These are phyloP conservation scores for Mortierella sp. DNA, from an alignment of 371 early-diverging fungal genomes.

Conservation along the genomic window DNA sequence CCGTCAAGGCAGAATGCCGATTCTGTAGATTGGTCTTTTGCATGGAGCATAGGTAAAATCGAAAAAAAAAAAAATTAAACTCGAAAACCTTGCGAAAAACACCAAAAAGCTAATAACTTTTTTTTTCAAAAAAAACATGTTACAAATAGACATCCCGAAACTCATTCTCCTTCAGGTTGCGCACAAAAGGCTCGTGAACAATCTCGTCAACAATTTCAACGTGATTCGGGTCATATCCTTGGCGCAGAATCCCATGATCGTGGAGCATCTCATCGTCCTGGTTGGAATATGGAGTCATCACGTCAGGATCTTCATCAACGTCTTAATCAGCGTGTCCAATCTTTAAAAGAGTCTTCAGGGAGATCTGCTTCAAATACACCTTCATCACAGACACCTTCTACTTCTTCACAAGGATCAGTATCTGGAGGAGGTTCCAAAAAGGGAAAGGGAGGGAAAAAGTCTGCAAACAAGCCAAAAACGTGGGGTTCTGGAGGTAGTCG, in stretches of 20 bases:
- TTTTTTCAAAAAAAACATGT: neutral
- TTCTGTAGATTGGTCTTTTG: slow-evolving; percentile 34
- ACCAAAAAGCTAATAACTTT: neutral
- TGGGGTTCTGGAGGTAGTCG: slow-evolving; percentile 41
- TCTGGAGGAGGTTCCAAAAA: slow-evolving; percentile 16
- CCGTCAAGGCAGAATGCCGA: slow-evolving; percentile 52
- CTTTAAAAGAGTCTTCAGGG: slow-evolving; percentile 30
- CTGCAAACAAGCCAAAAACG: slow-evolving; percentile 15
- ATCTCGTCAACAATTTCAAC: slow-evolving; percentile 41
- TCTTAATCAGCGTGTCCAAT: slow-evolving; percentile 35
- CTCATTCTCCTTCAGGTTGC: slow-evolving; percentile 35
- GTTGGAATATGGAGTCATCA: slow-evolving; percentile 38
- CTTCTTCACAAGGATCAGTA: neutral
- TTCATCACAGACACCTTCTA: slow-evolving; percentile 1
- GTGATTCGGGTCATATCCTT: slow-evolving; percentile 45
- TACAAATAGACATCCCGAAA: slow-evolving; percentile 34
- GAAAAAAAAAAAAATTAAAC: neutral
- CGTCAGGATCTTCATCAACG: slow-evolving; percentile 37
- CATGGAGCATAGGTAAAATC: slow-evolving; percentile 48
- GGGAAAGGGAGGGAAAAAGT: slow-evolving; percentile 19
- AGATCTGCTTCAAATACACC: slow-evolving; percentile 5
- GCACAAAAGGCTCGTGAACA: slow-evolving; percentile 38
- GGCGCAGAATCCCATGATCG: slow-evolving; percentile 43
- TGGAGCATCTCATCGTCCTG: slow-evolving; percentile 41
- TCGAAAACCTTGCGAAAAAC: neutral